These are phyloP conservation scores for Tolypocladium sp. DNA, from an alignment of 2,329 filamentous ascomycete genomes.

Conservation along the genomic window DNA sequence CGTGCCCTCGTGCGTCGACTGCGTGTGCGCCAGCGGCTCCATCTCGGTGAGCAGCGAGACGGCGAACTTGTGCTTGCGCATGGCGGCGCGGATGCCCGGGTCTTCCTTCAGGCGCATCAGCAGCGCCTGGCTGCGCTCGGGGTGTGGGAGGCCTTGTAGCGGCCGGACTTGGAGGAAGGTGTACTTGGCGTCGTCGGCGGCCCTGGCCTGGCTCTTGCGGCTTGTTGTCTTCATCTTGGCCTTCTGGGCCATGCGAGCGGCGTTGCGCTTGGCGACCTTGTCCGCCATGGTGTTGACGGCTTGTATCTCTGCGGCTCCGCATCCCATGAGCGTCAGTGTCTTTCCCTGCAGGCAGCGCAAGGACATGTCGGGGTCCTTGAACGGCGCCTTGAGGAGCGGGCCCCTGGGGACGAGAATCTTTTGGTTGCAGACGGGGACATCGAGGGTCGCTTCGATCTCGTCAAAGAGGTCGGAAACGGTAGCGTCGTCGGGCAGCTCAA, in stretches of 20 bases:
- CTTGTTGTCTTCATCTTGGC: constrained; percentile 14
- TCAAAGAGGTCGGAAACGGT: constrained; percentile 51
- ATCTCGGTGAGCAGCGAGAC: constrained; percentile 90
- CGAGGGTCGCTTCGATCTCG: constrained; percentile 44
- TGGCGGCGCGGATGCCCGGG: constrained; percentile 73
- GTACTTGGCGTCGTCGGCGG: constrained; percentile 54
- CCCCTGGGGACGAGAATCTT: constrained; percentile 60
- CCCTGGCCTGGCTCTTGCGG: constrained; percentile 3
- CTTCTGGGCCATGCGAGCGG: constrained; percentile 23
- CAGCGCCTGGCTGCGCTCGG: constrained; percentile 60
- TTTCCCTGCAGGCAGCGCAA: constrained; percentile 41
- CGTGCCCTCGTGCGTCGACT: constrained; percentile 58
- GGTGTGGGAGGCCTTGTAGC: constrained; percentile 67
- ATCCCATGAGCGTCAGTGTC: constrained; percentile 58
- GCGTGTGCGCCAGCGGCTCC: constrained; percentile 77
- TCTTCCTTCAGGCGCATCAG: constrained; percentile 72
- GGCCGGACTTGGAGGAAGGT: constrained; percentile 75
- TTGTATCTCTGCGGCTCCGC: constrained; percentile 48
- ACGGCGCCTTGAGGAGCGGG: constrained; percentile 55
- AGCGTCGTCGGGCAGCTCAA: constrained; percentile 33
- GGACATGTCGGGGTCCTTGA: constrained; percentile 46
- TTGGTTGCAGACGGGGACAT: constrained; percentile 54
- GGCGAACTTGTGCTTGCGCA: constrained; percentile 76
- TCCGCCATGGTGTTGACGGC: constrained; percentile 41
- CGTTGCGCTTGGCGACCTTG: constrained; percentile 37